These are phyloP conservation scores for Sarcodon sp. DNA, from an alignment of 768 basidiomycete genomes.

Conservation along the genomic window DNA sequence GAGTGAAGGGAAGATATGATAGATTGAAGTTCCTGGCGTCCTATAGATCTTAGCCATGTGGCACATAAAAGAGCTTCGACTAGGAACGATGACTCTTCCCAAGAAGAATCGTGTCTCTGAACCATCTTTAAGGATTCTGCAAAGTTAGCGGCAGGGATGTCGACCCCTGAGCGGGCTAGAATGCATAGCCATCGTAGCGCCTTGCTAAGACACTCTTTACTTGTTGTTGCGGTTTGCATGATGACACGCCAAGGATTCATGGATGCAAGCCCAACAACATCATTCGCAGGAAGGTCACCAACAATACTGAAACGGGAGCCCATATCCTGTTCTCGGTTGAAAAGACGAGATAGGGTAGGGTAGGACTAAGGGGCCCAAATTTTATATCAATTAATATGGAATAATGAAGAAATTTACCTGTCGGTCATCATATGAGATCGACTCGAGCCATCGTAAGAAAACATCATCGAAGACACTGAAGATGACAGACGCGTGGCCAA, in stretches of 20 bases:
- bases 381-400: constrained; percentile 1
- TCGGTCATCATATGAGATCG: constrained; percentile 2
- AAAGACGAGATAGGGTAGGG: constrained; percentile 40
- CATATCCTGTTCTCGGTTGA: constrained; percentile 38
- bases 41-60: constrained; percentile 48
- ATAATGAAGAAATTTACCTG: not conserved
- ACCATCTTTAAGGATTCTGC: constrained; percentile 31
- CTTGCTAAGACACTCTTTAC: constrained; percentile 27
- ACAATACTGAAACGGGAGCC: constrained; percentile 25
- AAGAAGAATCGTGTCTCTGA: constrained; percentile 20
- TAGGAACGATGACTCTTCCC: constrained; percentile 35
- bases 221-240: constrained; percentile 26
- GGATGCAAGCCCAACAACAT: constrained; percentile 14
- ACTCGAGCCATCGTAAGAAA: constrained; percentile 47
- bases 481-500: constrained; percentile 37
- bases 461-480: constrained; percentile 48
- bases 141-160: constrained; percentile 41
- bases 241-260: constrained; percentile 47
- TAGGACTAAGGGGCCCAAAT: constrained; percentile 24
- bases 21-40: constrained; percentile 43
- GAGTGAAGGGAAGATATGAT: constrained; percentile 36
- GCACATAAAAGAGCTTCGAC: constrained; percentile 40
- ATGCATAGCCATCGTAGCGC: constrained; percentile 48
- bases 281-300: constrained; percentile 17
- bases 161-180: constrained; percentile 51